Conservation (phyloP, 352 stramenopile genomes). For the Thraustochytrium sp. region DNA sequence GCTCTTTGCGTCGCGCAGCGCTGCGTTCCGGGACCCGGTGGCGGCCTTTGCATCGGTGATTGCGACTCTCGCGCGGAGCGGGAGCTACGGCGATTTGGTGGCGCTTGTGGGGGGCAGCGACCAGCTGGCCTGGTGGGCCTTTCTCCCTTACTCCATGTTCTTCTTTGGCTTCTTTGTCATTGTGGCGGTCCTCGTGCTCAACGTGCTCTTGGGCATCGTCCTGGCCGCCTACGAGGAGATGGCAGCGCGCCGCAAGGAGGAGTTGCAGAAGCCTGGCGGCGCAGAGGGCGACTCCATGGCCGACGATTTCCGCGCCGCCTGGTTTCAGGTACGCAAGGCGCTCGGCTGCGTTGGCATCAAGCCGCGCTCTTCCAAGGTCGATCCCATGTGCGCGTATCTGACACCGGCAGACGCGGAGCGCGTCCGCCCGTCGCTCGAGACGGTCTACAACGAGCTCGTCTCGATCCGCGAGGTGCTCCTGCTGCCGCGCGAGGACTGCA, state of each 20-base stretch:
- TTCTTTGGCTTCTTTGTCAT: slow-evolving; percentile 41
- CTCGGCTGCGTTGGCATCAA: neutral
- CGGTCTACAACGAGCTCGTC: neutral
- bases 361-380: neutral
- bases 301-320: neutral
- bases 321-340: neutral
- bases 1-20: neutral
- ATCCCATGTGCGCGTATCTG: neutral
- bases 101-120: neutral
- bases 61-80: neutral
- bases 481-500: neutral
- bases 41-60: neutral
- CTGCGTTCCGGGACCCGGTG: neutral
- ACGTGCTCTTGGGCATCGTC: slow-evolving; percentile 25
- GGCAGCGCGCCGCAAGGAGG: too few relatives aligned
- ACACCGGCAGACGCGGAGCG: neutral
- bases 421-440: neutral
- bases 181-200: slow-evolving; percentile 8
- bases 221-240: neutral
- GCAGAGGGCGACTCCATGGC: neutral
- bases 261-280: neutral
- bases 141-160: slow-evolving; percentile 7
- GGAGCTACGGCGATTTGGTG: slow-evolving; percentile 25
- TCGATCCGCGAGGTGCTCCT: neutral
- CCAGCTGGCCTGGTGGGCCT: slow-evolving; percentile 19